A percentile compares a stretch with the other conserved stretches of the same genome.
phyloP scores from a whole-genome alignment of 1,284 basidiomycete genomes.

The Papiliotrema fonsecae region DNA sequence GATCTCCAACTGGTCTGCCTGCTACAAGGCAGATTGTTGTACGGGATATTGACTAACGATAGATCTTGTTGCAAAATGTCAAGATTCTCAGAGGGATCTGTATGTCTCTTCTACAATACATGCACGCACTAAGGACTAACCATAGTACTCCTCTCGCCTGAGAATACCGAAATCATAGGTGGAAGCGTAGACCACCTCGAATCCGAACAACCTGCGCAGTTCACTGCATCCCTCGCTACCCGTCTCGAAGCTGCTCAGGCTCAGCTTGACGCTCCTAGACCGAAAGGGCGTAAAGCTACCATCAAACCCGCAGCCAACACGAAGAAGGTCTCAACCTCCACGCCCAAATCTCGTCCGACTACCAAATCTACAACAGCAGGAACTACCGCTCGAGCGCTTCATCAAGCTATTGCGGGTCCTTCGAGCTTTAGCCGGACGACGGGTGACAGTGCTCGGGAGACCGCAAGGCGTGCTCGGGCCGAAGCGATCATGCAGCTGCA shows the following conservation, averaged over 20 bases:
- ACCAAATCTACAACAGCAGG: no score
- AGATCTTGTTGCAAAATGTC: constrained; percentile 41
- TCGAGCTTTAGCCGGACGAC: not conserved
- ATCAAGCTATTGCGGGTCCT: not conserved
- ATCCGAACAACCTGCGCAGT: constrained; percentile 27
- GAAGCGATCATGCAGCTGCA: no score
- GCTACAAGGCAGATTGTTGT: no score
- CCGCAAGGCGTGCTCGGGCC: not conserved
- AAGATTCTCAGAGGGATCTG: constrained; percentile 24
- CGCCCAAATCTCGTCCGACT: no score
- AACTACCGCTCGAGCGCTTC: not conserved
- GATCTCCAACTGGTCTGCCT: not conserved
- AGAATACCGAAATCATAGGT: constrained; percentile 35
- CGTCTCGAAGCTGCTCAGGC: constrained; percentile 19
- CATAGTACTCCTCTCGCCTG: constrained; percentile 36
- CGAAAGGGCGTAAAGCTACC: not conserved
- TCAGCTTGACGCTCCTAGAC: constrained; percentile 1
- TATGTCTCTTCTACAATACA: not conserved
- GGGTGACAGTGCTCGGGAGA: not conserved
- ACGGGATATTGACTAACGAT: not conserved
- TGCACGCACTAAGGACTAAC: not conserved
- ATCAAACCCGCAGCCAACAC: not conserved
- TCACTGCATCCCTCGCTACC: constrained; percentile 21
- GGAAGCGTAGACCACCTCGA: constrained; percentile 37
- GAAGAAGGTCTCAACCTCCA: not conserved